Evolutionary conservation across 140 eudicot species (phyloP).

Genomic region (Anethum foeniculum): DNA sequence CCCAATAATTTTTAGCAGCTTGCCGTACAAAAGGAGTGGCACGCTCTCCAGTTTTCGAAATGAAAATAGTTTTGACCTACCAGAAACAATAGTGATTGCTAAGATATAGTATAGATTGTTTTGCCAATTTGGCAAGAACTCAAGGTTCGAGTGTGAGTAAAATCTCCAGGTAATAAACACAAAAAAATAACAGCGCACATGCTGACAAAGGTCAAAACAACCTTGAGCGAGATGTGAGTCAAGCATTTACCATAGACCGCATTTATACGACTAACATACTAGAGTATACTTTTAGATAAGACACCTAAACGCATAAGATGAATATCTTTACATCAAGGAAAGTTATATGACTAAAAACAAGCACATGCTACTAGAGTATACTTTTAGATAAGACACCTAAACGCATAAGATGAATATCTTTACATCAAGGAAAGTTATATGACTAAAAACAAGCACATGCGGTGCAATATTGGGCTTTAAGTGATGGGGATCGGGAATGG

Average conservation of each 20-base stretch:
- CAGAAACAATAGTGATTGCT: slow-evolving; percentile 11
- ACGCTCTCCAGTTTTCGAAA: slow-evolving; percentile 86
- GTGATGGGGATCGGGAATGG: neutral
- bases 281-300: neutral
- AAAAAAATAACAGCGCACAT: neutral
- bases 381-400: neutral
- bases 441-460: neutral
- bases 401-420: neutral
- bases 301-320: neutral
- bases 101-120: neutral
- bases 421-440: neutral
- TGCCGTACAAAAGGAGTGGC: slow-evolving; percentile 90
- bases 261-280: neutral
- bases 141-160: neutral
- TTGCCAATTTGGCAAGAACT: neutral
- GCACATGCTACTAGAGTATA: neutral
- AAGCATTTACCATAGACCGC: neutral
- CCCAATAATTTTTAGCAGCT: slow-evolving; percentile 56
- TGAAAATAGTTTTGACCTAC: slow-evolving; percentile 77
- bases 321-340: neutral
- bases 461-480: neutral
- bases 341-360: neutral
- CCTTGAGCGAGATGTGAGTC: neutral
- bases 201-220: neutral
- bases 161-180: neutral